Base-by-base conservation (phyloP, 306 rosid genomes). In the Quercus mongolica region DNA sequence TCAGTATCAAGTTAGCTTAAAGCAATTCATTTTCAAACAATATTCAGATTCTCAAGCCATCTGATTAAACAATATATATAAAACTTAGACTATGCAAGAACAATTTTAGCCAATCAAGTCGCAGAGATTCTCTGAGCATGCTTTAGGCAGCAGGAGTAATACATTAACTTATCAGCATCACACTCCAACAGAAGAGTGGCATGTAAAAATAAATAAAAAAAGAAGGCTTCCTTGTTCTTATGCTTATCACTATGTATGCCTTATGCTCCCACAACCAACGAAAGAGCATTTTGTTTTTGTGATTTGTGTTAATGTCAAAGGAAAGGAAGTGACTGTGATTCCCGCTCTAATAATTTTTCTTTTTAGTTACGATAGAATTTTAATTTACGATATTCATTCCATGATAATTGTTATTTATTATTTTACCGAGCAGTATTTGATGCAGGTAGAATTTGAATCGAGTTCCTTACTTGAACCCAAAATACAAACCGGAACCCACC, bases 71-170 rank as follows among this genome's bases (percentile, higher is more conserved):
- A 67, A 51, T 64, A 30, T 65, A 51, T 64, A 30, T 65, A 65
- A 26, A 76, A 65, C 64, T 69, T 3, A 56, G 46, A 56, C 56
- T 33, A 65, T 52, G 56, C 59, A 30, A 33, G 75, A 54, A 33
- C 62, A 20, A 33, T 8, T 10, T 62, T 61, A 62, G 74, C 63
- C 73, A 76, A 76, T 77, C 68, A 77, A 77, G 69, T 77, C 67
- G 18, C 23, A 5, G 49, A 76, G 80, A 76, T 77, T 77, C 68
- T 69, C 13, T 30, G 9, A 31, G 12, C 23, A 61, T 65, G 35
- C 71, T 65, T 31, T 65, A 23, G 15, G 71, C 21, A 6, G 54
- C 54, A 49, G 17, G 5, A 7, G 71, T 18, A 20, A 65, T 65
- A 31, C 9, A 33, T 33, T 65, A 65, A 65, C 49, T 28, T 30